Evolutionary conservation across 2,329 filamentous ascomycete species (phyloP).

Genomic region (Ascomycota sp.): DNA sequence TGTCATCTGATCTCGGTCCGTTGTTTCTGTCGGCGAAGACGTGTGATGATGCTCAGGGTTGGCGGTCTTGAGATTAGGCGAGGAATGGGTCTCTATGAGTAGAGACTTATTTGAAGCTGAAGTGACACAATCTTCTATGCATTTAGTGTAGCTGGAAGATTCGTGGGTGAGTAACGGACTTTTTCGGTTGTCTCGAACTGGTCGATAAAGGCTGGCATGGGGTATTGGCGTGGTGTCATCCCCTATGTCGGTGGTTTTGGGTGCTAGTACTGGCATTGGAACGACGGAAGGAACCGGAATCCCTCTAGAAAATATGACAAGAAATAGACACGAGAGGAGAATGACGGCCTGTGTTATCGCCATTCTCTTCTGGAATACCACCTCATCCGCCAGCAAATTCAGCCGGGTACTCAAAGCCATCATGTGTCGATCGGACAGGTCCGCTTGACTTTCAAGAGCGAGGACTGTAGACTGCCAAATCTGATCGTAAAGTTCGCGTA

Average conservation of each 20-base stretch:
- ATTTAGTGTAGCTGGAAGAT: no score
- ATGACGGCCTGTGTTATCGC: conserved; percentile 80
- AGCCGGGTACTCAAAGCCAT: conserved; percentile 63
- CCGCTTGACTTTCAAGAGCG: conserved; percentile 72
- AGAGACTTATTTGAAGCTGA: no score
- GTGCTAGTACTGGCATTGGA: conserved; percentile 8
- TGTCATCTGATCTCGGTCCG: conserved; percentile 4
- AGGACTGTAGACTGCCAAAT: conserved; percentile 92
- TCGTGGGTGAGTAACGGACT: no score
- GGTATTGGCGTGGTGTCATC: background rate
- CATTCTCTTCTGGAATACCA: conserved; percentile 75
- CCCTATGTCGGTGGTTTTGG: conserved; percentile 2
- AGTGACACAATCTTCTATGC: no score
- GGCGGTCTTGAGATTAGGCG: background rate
- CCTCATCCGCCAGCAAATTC: conserved; percentile 80
- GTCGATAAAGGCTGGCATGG: background rate
- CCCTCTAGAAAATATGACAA: conserved; percentile 61
- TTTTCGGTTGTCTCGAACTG: background rate
- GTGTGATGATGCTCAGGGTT: conserved; percentile 6
- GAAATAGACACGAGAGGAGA: conserved; percentile 64
- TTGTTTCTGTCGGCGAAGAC: conserved; percentile 9
- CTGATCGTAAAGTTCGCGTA: conserved; percentile 79
- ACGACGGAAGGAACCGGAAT: conserved; percentile 16
- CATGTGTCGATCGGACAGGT: conserved; percentile 67
- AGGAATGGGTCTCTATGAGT: no score